Evolutionary conservation across 306 rosid genomes (phyloP), one percentile per base, ranked within the genome.

Genomic region (Senna siamea): DNA sequence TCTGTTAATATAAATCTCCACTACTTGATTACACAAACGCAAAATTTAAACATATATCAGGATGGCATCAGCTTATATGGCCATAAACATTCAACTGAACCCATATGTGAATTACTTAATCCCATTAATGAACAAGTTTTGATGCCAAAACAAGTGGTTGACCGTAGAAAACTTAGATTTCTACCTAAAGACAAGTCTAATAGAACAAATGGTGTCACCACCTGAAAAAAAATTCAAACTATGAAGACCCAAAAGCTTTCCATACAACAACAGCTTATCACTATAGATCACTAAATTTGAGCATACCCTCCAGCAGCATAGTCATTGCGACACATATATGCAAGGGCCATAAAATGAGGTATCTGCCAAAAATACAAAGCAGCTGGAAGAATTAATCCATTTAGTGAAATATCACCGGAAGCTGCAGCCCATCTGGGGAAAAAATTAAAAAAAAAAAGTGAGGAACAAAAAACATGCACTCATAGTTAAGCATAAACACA

Each of bases 271-370:
- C 26, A 53, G 11, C 20, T 57, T 12, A 22, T 37, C 46, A 30
- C 63, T 9, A 51, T 41, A 69, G 63, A 81, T 28, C 51, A 55
- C 28, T 55, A 66, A 28, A 64, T 18, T 48, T 48, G 35, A 20
- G 13, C 98, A 78, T 89, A 94, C 96, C 98, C 97, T 83, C 97
- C 98, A 0, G 91, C 97, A 58, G 97, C 97, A 87, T 91, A 94
- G 74, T 94, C 98, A 48, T 73, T 38, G 17, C 97, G 95, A 78
- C 98, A 94, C 89, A 91, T 61, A 72, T 91, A 94, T 19, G 98
- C 98, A 38, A 94, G 95, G 72, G 98, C 97, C 98, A 94, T 94
- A 83, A 94, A 94, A 86, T 94, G 98, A 5, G 97, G 98, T 76
- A 94, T 61, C 83, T 94, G 96, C 98, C 98, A 94, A 82, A 94